Evolutionary conservation across 306 rosid genomes (phyloP).

Genomic region (Vicia sativa): DNA sequence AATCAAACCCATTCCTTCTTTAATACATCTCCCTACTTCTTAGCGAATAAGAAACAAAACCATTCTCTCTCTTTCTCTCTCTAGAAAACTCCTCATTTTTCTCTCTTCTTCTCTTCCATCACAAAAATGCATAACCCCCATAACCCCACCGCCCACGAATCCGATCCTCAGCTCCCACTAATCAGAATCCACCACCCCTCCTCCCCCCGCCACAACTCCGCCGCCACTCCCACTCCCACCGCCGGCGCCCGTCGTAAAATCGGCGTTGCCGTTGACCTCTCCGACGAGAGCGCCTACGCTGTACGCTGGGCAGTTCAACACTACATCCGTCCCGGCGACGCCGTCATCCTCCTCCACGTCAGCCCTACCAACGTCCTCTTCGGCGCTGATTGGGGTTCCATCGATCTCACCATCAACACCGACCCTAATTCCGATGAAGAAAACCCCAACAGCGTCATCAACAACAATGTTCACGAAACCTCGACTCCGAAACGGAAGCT

Average conservation of each 20-base stretch:
- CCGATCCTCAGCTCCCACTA: slow-evolving; percentile 82
- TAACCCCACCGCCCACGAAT: slow-evolving; percentile 47
- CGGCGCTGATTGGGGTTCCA: slow-evolving; percentile 99
- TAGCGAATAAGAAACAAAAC: background rate
- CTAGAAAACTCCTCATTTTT: slow-evolving; percentile 23
- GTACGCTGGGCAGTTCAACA: slow-evolving; percentile 96
- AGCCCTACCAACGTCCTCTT: slow-evolving; percentile 93
- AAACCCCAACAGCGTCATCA: too few species aligned
- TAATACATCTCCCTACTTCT: background rate
- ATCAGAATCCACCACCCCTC: slow-evolving; percentile 91
- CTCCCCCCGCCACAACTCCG: slow-evolving; percentile 72
- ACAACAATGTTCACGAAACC: slow-evolving; percentile 29
- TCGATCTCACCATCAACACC: slow-evolving; percentile 66
- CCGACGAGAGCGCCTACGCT: slow-evolving; percentile 93
- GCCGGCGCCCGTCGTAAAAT: slow-evolving; percentile 96
- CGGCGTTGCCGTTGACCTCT: slow-evolving; percentile 95
- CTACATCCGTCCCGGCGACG: slow-evolving; percentile 95
- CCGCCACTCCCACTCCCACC: slow-evolving; percentile 82
- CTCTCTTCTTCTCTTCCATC: background rate
- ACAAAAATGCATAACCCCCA: slow-evolving; percentile 50
- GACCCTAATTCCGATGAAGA: slow-evolving; percentile 45
- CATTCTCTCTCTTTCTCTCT: background rate
- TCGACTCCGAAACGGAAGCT: slow-evolving; percentile 49
- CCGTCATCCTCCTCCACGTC: slow-evolving; percentile 95
- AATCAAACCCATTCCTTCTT: background rate